A percentile compares a stretch with the other conserved stretches of the same genome.
Evolutionary conservation across 108 stramenopile species (phyloP).

Genomic region (Nitzschia sp.): DNA sequence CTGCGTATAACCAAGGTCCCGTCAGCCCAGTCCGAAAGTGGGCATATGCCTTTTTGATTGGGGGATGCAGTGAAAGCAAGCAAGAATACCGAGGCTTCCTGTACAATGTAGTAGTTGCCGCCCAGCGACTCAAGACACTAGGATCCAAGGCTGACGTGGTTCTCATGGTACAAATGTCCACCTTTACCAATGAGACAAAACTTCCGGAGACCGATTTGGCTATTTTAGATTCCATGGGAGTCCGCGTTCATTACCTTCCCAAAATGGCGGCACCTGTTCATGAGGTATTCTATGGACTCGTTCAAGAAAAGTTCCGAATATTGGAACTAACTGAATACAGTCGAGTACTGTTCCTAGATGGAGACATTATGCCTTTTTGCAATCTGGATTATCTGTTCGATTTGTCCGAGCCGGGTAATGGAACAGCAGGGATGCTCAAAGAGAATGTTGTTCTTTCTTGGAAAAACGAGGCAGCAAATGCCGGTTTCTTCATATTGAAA

Average conservation of each 20-base stretch:
- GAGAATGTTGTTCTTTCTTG: slow-evolving; percentile 48
- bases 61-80: slow-evolving; percentile 22
- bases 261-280: slow-evolving; percentile 14
- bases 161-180: slow-evolving; percentile 45
- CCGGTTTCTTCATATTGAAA: slow-evolving; percentile 57
- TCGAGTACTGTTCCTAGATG: slow-evolving; percentile 68
- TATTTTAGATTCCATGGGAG: slow-evolving; percentile 24
- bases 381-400: slow-evolving; percentile 67
- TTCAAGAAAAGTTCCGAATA: slow-evolving; percentile 60
- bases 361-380: slow-evolving; percentile 66
- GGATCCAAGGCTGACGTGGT: slow-evolving; percentile 48
- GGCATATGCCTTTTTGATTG: slow-evolving; percentile 50
- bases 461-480: slow-evolving; percentile 41
- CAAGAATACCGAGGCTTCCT: slow-evolving; percentile 31
- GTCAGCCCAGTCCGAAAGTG: slow-evolving; percentile 20
- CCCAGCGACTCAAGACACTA: slow-evolving; percentile 28
- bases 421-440: slow-evolving; percentile 21
- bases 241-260: slow-evolving; percentile 39
- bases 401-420: slow-evolving; percentile 32
- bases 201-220: slow-evolving; percentile 38
- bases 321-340: slow-evolving; percentile 62
- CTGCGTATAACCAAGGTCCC: too few relatives aligned
- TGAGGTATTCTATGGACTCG: slow-evolving; percentile 41
- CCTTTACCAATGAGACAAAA: slow-evolving; percentile 8
- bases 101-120: slow-evolving; percentile 45